Evolutionary conservation across 2,329 filamentous ascomycete species (phyloP).

Genomic region (Fusarium aywerte): DNA sequence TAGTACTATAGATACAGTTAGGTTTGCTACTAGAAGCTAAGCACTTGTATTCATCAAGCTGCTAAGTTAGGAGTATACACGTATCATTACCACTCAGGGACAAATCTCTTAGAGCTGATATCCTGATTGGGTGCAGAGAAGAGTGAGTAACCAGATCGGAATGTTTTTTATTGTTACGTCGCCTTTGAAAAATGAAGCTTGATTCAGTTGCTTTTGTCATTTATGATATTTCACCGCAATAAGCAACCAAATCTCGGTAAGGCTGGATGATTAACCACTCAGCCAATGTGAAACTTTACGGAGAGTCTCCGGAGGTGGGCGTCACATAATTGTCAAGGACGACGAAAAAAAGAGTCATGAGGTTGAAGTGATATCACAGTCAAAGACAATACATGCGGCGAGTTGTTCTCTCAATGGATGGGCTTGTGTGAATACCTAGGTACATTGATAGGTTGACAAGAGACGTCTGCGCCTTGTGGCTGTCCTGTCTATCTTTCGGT

Average conservation of each 20-base stretch:
- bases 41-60: not conserved
- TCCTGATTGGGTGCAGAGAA: too few species aligned
- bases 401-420: not conserved
- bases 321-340: not conserved
- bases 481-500: not conserved
- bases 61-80: not conserved
- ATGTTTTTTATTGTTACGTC: not conserved
- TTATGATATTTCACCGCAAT: slow-evolving; percentile 8
- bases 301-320: not conserved
- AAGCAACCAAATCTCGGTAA: not conserved
- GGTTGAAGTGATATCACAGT: not conserved
- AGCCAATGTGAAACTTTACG: not conserved
- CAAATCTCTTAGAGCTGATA: not conserved
- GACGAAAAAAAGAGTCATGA: not conserved
- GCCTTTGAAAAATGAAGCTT: not conserved
- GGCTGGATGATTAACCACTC: not conserved
- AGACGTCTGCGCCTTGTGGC: not conserved
- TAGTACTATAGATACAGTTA: not conserved
- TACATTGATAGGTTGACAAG: not conserved
- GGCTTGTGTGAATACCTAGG: not conserved
- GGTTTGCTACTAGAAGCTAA: not conserved
- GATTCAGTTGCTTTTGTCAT: not conserved
- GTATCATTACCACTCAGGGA: not conserved
- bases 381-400: not conserved
- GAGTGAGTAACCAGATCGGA: not conserved